Base-by-base conservation (phyloP, 1,284 basidiomycete species). In the Clitocybe nebularis region DNA sequence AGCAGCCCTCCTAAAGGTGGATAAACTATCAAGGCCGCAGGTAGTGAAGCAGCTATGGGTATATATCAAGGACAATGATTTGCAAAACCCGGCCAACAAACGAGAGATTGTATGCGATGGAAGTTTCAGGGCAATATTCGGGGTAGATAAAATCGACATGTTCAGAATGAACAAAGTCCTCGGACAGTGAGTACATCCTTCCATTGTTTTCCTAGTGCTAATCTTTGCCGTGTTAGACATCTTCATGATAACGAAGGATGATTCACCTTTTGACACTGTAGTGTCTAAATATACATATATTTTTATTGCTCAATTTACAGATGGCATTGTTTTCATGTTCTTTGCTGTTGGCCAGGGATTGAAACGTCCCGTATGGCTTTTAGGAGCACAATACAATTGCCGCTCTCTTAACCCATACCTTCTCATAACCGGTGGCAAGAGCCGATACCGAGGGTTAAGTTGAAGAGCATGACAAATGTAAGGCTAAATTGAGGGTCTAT, bases 11-110 rank as follows among this genome's bases (percentile, higher is more conserved):
- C 62, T 87, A 16, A 63, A 72, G 24, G 63, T 68, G 17, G 74
- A 78, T 29, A 78, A 77, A 61, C 69, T 89, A 46, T 87, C 89
- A 14, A 82, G 91, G 20, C 88, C 88, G n/a, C 89, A 90, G 56
- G 85, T 90, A 23, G 90, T 93, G 36, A 93, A 93, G 62, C 79
- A 81, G 46, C 65, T 93, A 3, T 93, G 90, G 90, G 77, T 74
- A 8, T 84, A 93, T 62, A 93, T 93, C 64, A 91, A 89, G 59
- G 69, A 59, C 7, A 76, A 89, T 49, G 69, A 81, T 23, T 67
- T 93, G 35, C 90, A 93, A 64, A 89, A 93, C 58, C 89, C 90
- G 3, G 59, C 58, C 5, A 88, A 93, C 63, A 84, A 74, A 63
- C 77, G 78, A 47, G 85, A 91, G 62, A 93, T 93, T 45, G 52